Evolutionary conservation across 805 yeast genomes (phyloP), one percentile per base, ranked within the genome.

Genomic region (Metschnikowia orientalis): DNA sequence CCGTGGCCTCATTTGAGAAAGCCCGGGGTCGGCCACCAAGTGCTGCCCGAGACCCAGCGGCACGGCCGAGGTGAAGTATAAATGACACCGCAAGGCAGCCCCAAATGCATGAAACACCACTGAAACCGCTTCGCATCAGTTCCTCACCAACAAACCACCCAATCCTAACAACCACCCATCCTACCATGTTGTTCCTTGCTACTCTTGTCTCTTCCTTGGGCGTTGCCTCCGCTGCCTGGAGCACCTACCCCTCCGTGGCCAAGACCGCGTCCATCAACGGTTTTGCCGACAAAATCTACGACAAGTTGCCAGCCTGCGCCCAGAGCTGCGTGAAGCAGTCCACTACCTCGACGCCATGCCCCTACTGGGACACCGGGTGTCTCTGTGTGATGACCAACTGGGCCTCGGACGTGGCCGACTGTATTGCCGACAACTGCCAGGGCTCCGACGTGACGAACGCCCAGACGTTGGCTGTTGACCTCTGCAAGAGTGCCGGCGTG

Each of bases 361-460:
- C 71, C 27, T 61, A 61, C 55, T 64, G 69, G 68, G 71, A 64
- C 42, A 56, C 69, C 24, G 71, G 71, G 8, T 64, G 71, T 51
- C 56, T 64, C 36, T 64, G 71, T 57, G 66, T 61, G 26, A 62
- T 61, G 59, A 49, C 61, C 21, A 38, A 42, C 24, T 64, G 57
- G 52, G 49, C 50, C 22, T 56, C 56, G 8, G 33, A 36, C 13
- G 58, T 63, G 23, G 69, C 61, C 32, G 46, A 53, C 28, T 64
- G 71, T 56, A 41, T 53, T 26, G 50, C 51, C 13, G 20, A 37
- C 16, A 30, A 24, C 28, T 53, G 57, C 33, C 32, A 40, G 15
- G 67, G 68, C 38, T 20, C 33, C n/a, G 55, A 57, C 14, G 66
- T 61, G 25, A 40, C 20, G 14, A 17, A 41, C 17, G 62, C 59